Evolutionary conservation across 352 stramenopile species (phyloP), one percentile per base, ranked within the genome.

Genomic region (Globisporangium paroecandrum): DNA sequence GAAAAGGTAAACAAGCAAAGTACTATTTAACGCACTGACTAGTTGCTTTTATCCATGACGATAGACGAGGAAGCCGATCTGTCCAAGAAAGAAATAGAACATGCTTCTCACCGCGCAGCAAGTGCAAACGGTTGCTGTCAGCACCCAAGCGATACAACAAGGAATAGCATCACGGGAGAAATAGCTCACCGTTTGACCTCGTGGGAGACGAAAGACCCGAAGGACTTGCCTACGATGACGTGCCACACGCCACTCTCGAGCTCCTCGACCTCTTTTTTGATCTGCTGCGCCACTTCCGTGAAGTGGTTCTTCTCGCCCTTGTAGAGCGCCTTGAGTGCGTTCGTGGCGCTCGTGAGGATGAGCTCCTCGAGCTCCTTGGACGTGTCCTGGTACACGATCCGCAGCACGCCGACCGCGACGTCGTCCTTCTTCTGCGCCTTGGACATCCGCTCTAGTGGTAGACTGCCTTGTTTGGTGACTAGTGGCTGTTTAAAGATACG

Each of bases 271-370:
- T 91, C 85, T 43, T 85, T 87, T 55, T 92, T 95, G 67, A 95
- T 82, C 65, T 90, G 79, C 71, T 93, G 77, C 8, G 84, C 87
- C 25, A 94, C 78, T 29, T 95, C 83, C 3, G 84, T 90, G 70
- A 93, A 94, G 59, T 93, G 85, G 55, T 71, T 90, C 70, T 94
- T 92, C 57, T 96, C 85, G 65, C 85, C 85, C 54, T 95, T 94
- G 82, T 91, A 94, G 20, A 93, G 72, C 4, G 83, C 78, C 68
- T 90, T 89, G 43, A 96, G 78, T 8, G 88, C 87, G 61, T 93
- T 93, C 20, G 85, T 92, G 58, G 83, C 85, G 68, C 82, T 92
- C 2, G 64, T 65, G 36, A 93, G 74, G 49, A 93, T 86, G 34
- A 89, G 69, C 54, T 93, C 85, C 60, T 93, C 78, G 9, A 93